phyloP scores from a whole-genome alignment of 345 rosid genomes.

The Populus simonii region DNA sequence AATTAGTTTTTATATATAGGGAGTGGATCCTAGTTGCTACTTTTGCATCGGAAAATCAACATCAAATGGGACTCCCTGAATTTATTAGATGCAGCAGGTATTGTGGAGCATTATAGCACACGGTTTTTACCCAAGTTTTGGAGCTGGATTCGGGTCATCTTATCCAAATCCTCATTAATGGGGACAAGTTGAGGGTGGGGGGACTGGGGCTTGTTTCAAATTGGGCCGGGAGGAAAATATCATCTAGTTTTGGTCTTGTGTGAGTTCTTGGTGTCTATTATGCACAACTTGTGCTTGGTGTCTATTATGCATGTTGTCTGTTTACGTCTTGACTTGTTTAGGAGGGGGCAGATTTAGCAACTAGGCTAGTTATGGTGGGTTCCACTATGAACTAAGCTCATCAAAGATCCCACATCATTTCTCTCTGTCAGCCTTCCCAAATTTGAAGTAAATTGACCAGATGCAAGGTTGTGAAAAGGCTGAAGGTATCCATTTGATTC shows the following conservation, averaged over 20 bases:
- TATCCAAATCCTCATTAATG: background rate
- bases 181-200: background rate
- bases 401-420: background rate
- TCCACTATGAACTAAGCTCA: background rate
- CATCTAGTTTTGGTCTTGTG: background rate
- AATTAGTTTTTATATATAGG: background rate
- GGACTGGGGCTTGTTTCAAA: background rate
- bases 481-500: background rate
- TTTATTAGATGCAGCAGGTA: background rate
- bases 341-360: background rate
- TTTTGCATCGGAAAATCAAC: background rate
- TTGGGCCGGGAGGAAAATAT: background rate
- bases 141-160: background rate
- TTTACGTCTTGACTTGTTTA: background rate
- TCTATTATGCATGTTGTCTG: background rate
- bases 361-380: background rate
- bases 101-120: background rate
- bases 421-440: background rate
- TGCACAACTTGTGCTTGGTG: background rate
- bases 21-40: background rate
- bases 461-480: too few species aligned
- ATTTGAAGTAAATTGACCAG: background rate
- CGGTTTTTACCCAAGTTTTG: background rate
- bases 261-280: background rate
- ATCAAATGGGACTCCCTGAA: constrained; percentile 3